A percentile compares a stretch with the other conserved stretches of the same genome.
Conservation (phyloP, 2,329 filamentous ascomycete genomes). For the Fusarium palustre region DNA sequence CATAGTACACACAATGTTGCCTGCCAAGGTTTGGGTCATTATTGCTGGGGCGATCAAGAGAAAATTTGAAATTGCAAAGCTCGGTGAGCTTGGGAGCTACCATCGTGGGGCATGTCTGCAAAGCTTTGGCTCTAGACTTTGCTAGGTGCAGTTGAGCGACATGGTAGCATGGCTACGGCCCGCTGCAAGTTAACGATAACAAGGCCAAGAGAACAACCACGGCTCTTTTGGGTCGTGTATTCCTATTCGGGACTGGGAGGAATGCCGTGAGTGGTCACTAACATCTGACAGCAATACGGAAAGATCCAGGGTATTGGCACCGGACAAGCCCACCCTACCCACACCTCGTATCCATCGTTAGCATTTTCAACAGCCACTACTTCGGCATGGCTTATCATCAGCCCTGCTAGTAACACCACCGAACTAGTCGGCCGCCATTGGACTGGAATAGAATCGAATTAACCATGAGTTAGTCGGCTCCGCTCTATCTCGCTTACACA, state of each 20-base stretch:
- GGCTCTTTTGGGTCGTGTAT: conserved; percentile 28
- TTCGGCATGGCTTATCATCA: conserved; percentile 46
- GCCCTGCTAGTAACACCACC: conserved; percentile 33
- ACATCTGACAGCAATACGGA: conserved; percentile 44
- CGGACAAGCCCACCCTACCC: conserved; percentile 22
- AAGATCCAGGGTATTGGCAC: conserved; percentile 37
- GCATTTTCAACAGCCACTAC: conserved; percentile 45
- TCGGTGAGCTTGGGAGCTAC: conserved; percentile 29
- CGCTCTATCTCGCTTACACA: conserved; percentile 39
- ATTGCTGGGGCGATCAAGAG: conserved; percentile 15
- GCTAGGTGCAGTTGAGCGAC: conserved; percentile 29
- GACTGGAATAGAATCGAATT: conserved; percentile 34
- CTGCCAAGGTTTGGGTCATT: conserved; percentile 19
- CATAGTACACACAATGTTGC: conserved; percentile 7
- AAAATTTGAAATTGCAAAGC: conserved; percentile 21
- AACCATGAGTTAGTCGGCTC: conserved; percentile 33
- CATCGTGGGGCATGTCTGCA: conserved; percentile 32
- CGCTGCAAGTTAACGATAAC: conserved; percentile 33
- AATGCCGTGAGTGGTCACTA: conserved; percentile 35
- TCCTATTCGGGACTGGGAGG: conserved; percentile 39
- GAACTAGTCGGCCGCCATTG: conserved; percentile 38
- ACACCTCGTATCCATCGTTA: conserved; percentile 47
- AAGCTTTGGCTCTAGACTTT: conserved; percentile 33
- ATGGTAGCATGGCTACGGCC: conserved; percentile 18
- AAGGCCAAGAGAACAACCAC: conserved; percentile 26